phyloP scores from a whole-genome alignment of 2,329 filamentous ascomycete genomes.

The Aspergillus flavus region DNA sequence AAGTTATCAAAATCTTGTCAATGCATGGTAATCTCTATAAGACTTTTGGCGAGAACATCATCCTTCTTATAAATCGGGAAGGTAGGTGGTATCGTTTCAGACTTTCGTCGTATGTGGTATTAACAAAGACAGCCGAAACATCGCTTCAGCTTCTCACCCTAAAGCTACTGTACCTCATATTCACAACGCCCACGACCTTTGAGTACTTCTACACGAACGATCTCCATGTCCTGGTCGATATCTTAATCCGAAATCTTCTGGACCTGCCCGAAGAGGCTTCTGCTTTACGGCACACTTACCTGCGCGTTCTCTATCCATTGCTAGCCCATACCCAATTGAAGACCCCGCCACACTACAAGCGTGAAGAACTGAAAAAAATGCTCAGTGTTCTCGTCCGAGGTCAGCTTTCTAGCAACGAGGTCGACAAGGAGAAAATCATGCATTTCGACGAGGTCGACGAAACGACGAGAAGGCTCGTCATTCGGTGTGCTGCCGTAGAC shows the following conservation, averaged over 20 bases:
- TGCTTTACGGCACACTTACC: conserved; percentile 84
- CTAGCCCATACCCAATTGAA: conserved; percentile 89
- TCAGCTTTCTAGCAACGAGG: conserved; percentile 62
- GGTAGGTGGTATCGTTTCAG: conserved; percentile 44
- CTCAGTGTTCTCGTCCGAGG: conserved; percentile 74
- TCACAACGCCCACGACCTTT: conserved; percentile 86
- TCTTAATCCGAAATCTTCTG: conserved; percentile 94
- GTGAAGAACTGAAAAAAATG: conserved; percentile 76
- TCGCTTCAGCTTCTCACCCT: conserved; percentile 94
- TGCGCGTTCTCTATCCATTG: conserved; percentile 87
- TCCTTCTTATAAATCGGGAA: conserved; percentile 90
- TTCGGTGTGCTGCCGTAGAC: conserved; percentile 49
- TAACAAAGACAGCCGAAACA: conserved; percentile 65
- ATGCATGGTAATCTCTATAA: conserved; percentile 79
- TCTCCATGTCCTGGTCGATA: conserved; percentile 87
- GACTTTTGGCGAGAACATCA: conserved; percentile 97
- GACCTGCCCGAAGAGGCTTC: conserved; percentile 82
- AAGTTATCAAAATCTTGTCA: conserved; percentile 88
- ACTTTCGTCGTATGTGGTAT: neutral
- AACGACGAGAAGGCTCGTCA: conserved; percentile 51
- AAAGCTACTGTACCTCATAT: conserved; percentile 91
- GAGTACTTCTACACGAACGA: conserved; percentile 99
- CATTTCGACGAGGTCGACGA: conserved; percentile 55
- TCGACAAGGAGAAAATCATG: conserved; percentile 47
- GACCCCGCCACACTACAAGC: conserved; percentile 87